Evolutionary conservation across 306 rosid genomes (phyloP), one percentile per base, ranked within the genome.

Genomic region (Inga laurina): DNA sequence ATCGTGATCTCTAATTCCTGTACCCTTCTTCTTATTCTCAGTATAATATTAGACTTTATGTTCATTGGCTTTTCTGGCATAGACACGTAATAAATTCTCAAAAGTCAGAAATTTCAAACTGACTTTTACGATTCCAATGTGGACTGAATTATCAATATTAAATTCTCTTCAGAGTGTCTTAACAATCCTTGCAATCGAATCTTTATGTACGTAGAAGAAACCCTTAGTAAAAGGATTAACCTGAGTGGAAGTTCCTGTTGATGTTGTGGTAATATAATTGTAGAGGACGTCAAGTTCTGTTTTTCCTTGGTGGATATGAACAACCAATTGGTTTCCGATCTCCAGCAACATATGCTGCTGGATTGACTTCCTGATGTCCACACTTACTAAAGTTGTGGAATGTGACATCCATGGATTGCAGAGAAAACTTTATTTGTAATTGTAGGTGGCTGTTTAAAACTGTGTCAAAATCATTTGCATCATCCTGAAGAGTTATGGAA

Each of bases 241-340:
- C 19, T 56, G 74, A 32, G 43, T 49, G 79, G 19, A 85, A 81
- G 51, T 12, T 76, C 30, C 75, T 51, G 74, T 77, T 64, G 66
- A 41, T 44, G 51, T 75, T 21, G 19, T n/a, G 43, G 75, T 59
- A 34, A 51, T 24, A 30, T 27, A 66, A 41, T 44, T 27, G 73
- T 24, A 70, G 34, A 48, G 43, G 71, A 9, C 45, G 54, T 41
- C 27, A 34, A 57, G 56, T 54, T 46, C 81, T 65, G 80, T 52
- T 83, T 14, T 8, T 80, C 27, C 72, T 51, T 64, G 7, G 59
- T n/a, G 71, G 35, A 76, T 71, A 76, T 80, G 52, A 68, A 56
- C 35, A 45, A 77, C 15, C 51, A 12, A 49, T 76, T 34, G 11
- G 18, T 56, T 66, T 86, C 79, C 19, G 57, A 75, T 10, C 72